These are phyloP conservation scores for Dendrobium officinale DNA, from an alignment of 106 monocot genomes.

Conservation along the genomic window DNA sequence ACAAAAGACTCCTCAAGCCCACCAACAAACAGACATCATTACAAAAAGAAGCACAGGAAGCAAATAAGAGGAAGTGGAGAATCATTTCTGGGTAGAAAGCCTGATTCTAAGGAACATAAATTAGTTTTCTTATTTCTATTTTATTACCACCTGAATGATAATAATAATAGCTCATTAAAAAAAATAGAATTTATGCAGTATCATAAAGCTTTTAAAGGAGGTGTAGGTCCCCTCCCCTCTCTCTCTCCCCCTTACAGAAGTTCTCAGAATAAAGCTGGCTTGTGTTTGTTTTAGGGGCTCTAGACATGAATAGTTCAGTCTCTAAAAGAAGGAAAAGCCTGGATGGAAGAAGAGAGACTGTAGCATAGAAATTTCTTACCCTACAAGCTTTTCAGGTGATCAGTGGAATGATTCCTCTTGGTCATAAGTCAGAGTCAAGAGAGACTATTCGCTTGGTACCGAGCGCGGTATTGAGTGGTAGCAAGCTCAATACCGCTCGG, in stretches of 20 bases:
- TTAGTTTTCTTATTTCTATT: neutral
- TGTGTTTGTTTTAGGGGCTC: neutral
- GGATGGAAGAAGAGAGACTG: neutral
- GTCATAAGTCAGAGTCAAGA: neutral
- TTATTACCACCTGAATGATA: neutral
- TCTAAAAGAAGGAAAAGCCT: constrained; percentile 2
- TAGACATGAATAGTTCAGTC: neutral
- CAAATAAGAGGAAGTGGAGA: neutral
- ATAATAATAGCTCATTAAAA: neutral
- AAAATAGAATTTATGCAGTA: neutral
- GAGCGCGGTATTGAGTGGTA: too few relatives aligned
- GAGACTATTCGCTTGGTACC: too few relatives aligned
- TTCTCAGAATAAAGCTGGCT: constrained; percentile 2
- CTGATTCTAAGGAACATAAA: too few relatives aligned
- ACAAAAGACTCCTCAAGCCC: constrained; percentile 10
- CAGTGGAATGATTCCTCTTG: neutral
- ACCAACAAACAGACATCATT: constrained; percentile 22
- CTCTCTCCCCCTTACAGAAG: too few relatives aligned
- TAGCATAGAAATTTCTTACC: neutral
- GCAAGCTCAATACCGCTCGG: too few relatives aligned
- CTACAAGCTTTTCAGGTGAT: neutral
- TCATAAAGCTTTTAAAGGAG: neutral
- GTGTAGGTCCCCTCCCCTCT: neutral
- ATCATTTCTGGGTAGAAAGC: too few relatives aligned
- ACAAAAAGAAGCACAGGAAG: neutral